phyloP scores from a whole-genome alignment of 495 filamentous ascomycete genomes.

The Aspergillus homomorphus region DNA sequence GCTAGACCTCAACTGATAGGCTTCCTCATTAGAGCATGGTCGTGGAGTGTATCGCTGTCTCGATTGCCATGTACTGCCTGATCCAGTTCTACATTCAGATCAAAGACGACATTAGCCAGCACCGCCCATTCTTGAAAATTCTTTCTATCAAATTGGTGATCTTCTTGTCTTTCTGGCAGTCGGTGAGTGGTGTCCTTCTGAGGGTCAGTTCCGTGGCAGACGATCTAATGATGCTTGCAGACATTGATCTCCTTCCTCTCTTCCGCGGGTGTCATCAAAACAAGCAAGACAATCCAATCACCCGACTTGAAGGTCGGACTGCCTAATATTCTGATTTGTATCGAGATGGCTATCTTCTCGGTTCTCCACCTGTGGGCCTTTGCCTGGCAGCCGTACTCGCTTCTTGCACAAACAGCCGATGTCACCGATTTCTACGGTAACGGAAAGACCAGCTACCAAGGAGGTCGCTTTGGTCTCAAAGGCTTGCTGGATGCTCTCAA shows the following conservation, averaged over 20 bases:
- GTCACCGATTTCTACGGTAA: slow-evolving; percentile 48
- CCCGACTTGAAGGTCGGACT: slow-evolving; percentile 80
- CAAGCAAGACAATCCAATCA: slow-evolving; percentile 58
- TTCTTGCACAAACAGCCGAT: slow-evolving; percentile 32
- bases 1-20: slow-evolving; percentile 11
- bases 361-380: slow-evolving; percentile 83
- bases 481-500: slow-evolving; percentile 75
- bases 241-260: slow-evolving; percentile 68
- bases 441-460: slow-evolving; percentile 52
- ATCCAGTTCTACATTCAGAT: slow-evolving; percentile 88
- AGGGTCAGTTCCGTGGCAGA: not conserved
- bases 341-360: slow-evolving; percentile 85
- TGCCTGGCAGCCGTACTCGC: slow-evolving; percentile 64
- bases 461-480: slow-evolving; percentile 59
- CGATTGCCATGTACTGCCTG: slow-evolving; percentile 88
- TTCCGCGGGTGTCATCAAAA: slow-evolving; percentile 58
- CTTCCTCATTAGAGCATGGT: slow-evolving; percentile 51
- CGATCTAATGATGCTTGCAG: slow-evolving; percentile 25
- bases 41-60: slow-evolving; percentile 69
- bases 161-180: slow-evolving; percentile 94
- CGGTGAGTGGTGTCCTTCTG: slow-evolving; percentile 34
- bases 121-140: slow-evolving; percentile 78
- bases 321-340: slow-evolving; percentile 71
- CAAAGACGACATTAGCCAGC: slow-evolving; percentile 60
- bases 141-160: slow-evolving; percentile 90